Conservation (phyloP, 345 rosid species). For the Camelina laxa region DNA sequence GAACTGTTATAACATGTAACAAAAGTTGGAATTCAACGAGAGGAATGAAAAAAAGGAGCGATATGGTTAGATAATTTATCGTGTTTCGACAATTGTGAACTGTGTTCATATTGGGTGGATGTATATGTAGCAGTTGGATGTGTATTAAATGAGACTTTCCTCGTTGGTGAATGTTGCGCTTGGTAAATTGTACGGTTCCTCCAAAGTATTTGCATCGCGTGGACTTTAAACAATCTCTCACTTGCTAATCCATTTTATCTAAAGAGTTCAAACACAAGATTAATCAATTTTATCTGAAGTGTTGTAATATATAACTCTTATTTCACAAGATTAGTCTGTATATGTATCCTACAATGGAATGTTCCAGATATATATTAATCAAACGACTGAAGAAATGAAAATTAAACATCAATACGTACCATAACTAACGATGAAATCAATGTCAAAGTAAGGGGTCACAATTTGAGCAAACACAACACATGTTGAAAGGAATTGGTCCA, state of each 20-base stretch:
- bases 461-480: conserved; percentile 44
- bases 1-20: conserved; percentile 18
- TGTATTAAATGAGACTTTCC: conserved; percentile 48
- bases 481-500: conserved; percentile 42
- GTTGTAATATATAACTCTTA: not conserved
- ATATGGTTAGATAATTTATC: conserved; percentile 11
- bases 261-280: not conserved
- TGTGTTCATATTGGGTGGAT: conserved; percentile 36
- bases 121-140: conserved; percentile 39
- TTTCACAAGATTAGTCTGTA: not conserved
- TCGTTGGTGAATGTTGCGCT: conserved; percentile 39
- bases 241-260: conserved; percentile 3
- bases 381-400: not conserved
- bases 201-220: conserved; percentile 31
- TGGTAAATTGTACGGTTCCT: conserved; percentile 39
- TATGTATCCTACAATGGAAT: not conserved
- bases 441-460: conserved; percentile 19
- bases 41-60: not conserved
- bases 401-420: conserved; percentile 14
- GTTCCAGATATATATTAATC: not conserved
- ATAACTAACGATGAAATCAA: conserved; percentile 34
- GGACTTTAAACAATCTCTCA: conserved; percentile 20
- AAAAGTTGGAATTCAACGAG: conserved; percentile 25
- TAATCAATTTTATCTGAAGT: too few species aligned
- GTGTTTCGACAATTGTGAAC: conserved; percentile 17